Evolutionary conservation across 768 basidiomycete genomes (phyloP), one percentile per base, ranked within the genome.

Genomic region (Panaeolus papilionaceus): DNA sequence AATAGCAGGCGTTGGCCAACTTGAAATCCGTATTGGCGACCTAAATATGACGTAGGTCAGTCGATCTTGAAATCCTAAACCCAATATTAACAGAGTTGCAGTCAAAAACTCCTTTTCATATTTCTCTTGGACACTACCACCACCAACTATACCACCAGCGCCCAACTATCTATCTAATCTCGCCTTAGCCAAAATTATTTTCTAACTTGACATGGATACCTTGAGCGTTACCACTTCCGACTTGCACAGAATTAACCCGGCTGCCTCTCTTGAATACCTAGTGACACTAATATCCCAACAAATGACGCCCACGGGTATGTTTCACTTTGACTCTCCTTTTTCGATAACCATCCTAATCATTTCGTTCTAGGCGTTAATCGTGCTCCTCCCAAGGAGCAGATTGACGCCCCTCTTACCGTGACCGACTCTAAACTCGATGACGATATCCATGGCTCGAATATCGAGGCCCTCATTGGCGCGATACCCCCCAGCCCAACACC

Each of bases 51-150:
- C 5, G 6, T 10, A 37, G 54, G 37, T 58, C 54, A 33, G 54
- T 58, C 54, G 54, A 58, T 58, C 54, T 58, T 33, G 54, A 58
- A 58, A 58, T 58, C 54, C 54, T 37, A 58, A 16, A 58, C 54
- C 47, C 54, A 58, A 58, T 58, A 58, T 58, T 37, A 10, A 58
- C 54, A 4, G 54, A 58, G 54, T 37, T 16, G 26, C 14, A 11
- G 1, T 16, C 12, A 9, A 14, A 58, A 58, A 6, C 54, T 58
- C 54, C 54, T 58, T 58, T 58, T 58, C 54, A 58, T 12, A 37
- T 58, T 37, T 16, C 33, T 58, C 11, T 37, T 58, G 54, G 12
- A 37, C 54, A 49, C 47, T n/a, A 49, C 11, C 47, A 26, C 20
- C 33, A 26, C 28, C 12, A 11, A 14, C 51, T 54, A 54, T 54